These are phyloP conservation scores for Lactarius vividus DNA, from an alignment of 768 basidiomycete species.

Conservation along the genomic window DNA sequence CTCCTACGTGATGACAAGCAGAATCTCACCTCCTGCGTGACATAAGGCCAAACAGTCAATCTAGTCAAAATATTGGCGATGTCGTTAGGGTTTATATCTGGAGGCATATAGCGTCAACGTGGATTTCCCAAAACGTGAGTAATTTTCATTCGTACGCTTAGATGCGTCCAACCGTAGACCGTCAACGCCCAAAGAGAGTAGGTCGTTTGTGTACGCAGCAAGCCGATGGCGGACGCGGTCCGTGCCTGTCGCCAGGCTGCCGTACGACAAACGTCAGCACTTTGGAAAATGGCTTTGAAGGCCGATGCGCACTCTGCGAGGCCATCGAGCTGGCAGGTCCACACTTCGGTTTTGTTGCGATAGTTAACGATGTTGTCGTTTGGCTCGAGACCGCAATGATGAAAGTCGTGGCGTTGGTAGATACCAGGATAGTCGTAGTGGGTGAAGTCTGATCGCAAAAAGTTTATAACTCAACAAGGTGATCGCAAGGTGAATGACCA, in stretches of 20 bases:
- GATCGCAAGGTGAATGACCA: background rate
- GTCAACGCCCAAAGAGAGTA: slow-evolving; percentile 59
- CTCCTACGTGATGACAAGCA: background rate
- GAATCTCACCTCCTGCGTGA: slow-evolving; percentile 53
- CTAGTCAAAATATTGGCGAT: slow-evolving; percentile 52
- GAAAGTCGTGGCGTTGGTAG: slow-evolving; percentile 49
- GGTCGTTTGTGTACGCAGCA: slow-evolving; percentile 56
- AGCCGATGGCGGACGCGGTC: slow-evolving; percentile 54
- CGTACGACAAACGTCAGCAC: background rate
- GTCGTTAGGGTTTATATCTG: slow-evolving; percentile 55
- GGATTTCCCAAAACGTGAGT: background rate
- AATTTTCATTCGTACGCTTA: slow-evolving; percentile 45
- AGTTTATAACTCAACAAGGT: background rate
- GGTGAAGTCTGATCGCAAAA: slow-evolving; percentile 39
- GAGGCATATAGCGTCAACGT: background rate
- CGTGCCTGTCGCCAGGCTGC: slow-evolving; percentile 59
- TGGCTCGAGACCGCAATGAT: slow-evolving; percentile 58
- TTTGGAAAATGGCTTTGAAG: background rate
- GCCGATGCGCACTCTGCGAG: slow-evolving; percentile 39
- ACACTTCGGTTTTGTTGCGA: slow-evolving; percentile 49
- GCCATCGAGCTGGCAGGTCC: slow-evolving; percentile 39
- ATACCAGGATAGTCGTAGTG: slow-evolving; percentile 44
- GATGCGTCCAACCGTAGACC: slow-evolving; percentile 63
- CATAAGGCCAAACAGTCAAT: slow-evolving; percentile 46
- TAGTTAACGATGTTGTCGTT: slow-evolving; percentile 56